Evolutionary conservation across 768 basidiomycete species (phyloP), one percentile per base, ranked within the genome.

Genomic region (Cantharellus anzutake): DNA sequence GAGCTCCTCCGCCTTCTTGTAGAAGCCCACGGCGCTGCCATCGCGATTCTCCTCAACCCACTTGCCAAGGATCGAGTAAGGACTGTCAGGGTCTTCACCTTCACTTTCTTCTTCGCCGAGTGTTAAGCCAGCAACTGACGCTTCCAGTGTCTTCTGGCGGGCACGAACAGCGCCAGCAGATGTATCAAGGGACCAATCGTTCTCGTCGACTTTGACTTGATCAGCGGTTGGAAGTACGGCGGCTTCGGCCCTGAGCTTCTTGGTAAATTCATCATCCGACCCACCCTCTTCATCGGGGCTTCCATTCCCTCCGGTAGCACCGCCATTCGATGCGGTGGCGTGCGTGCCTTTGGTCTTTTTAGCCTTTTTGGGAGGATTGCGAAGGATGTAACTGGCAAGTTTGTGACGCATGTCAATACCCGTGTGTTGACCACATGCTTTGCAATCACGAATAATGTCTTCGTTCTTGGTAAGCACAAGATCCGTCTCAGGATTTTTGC

Each of bases 401-500:
- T 93, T 96, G 75, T 98, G 94, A 41, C 91, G 78, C 90, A 96
- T 96, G 71, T 98, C 92, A 64, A 98, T 78, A 48, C 76, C 81
- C 55, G 86, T 92, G 65, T 88, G 82, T 67, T 91, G 83, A 58
- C 96, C 96, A 66, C 96, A 99, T 37, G 96, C 96, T 73, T 98
- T 97, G 79, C 96, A 99, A 71, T 99, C 93, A 62, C 93, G 82
- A 64, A 86, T 80, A 69, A 98, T 91, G 64, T 86, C 80, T 66
- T 97, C 96, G 60, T 72, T 75, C 72, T 89, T 93, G 70, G 90
- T 81, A 69, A 99, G 80, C 73, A 90, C 72, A 51, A 97, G 81
- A 67, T 97, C 93, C 40, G 96, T 99, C 73, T 99, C 96, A 5
- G 96, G 96, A 70, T 99, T 99, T 76, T 98, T 97, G 85, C 96